These are phyloP conservation scores for Volvox carteri DNA, from an alignment of 163 green algal species.

Conservation along the genomic window DNA sequence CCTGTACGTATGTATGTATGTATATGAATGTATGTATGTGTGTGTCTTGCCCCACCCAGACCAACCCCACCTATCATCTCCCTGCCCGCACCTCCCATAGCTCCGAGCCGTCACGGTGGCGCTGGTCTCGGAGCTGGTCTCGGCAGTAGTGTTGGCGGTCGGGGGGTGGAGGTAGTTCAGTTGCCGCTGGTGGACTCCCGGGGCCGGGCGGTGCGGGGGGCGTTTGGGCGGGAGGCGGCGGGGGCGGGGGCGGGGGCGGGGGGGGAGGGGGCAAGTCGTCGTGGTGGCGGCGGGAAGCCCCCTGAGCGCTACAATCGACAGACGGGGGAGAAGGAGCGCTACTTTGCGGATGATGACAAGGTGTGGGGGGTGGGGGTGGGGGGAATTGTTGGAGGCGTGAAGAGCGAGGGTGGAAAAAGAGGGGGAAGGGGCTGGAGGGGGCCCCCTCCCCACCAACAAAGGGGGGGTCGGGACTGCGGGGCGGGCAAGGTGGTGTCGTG, in stretches of 20 bases:
- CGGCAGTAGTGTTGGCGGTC: background rate
- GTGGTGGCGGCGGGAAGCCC: constrained; percentile 60
- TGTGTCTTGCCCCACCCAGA: too few species aligned
- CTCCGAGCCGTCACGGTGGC: background rate
- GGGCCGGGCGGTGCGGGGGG: constrained; percentile 81
- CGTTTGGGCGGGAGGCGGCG: constrained; percentile 85
- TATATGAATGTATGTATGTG: too few species aligned
- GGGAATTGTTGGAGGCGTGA: background rate
- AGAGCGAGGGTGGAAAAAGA: background rate
- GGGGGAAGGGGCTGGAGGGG: background rate
- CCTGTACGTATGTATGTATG: too few species aligned
- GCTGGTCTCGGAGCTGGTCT: background rate
- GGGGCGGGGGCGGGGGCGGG: constrained; percentile 39
- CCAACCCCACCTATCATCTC: too few species aligned
- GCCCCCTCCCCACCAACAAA: too few species aligned
- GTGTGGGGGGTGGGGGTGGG: background rate
- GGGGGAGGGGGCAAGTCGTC: too few species aligned
- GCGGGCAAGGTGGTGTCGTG: too few species aligned
- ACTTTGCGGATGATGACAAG: constrained; percentile 77
- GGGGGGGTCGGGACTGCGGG: too few species aligned
- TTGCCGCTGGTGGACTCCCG: constrained; percentile 80
- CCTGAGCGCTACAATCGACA: constrained; percentile 66
- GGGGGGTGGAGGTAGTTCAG: constrained; percentile 67
- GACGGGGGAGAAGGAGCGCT: constrained; percentile 65
- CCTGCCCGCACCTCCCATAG: too few species aligned